Conservation (phyloP, 768 basidiomycete species). For the Calvatia gigantea region DNA sequence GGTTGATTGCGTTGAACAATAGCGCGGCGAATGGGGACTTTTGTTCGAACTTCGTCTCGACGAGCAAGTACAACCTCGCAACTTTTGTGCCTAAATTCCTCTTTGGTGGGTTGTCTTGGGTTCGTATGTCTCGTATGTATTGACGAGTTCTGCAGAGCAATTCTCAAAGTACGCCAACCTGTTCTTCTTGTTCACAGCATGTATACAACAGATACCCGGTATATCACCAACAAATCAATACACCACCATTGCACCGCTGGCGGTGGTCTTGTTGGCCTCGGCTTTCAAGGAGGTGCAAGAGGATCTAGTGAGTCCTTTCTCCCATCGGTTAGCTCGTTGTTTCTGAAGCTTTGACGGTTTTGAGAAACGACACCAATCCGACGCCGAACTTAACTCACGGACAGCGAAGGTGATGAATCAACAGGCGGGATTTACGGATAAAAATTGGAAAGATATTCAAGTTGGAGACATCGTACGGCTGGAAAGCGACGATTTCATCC, state of each 20-base stretch:
- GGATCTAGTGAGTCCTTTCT: slow-evolving; percentile 65
- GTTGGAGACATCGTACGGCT: slow-evolving; percentile 93
- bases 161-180: slow-evolving; percentile 98
- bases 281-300: slow-evolving; percentile 96
- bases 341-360: slow-evolving; percentile 9
- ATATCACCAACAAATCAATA: slow-evolving; percentile 95
- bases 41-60: slow-evolving; percentile 82
- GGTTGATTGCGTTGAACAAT: slow-evolving; percentile 84
- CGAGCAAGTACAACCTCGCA: slow-evolving; percentile 88
- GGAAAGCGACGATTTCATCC: slow-evolving; percentile 91
- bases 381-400: slow-evolving; percentile 86
- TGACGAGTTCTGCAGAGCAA: slow-evolving; percentile 61
- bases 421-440: slow-evolving; percentile 60
- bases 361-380: slow-evolving; percentile 96
- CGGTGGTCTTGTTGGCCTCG: slow-evolving; percentile 84
- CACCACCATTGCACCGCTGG: slow-evolving; percentile 92
- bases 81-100: slow-evolving; percentile 94
- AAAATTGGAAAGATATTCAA: slow-evolving; percentile 84
- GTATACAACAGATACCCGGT: slow-evolving; percentile 96
- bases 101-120: slow-evolving; percentile 50
- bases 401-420: slow-evolving; percentile 68
- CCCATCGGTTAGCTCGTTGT: background rate
- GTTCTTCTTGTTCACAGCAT: slow-evolving; percentile 97
- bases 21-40: slow-evolving; percentile 60
- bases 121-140: background rate